Conservation (phyloP, 2,329 filamentous ascomycete species). For the Monilinia fructicola region DNA sequence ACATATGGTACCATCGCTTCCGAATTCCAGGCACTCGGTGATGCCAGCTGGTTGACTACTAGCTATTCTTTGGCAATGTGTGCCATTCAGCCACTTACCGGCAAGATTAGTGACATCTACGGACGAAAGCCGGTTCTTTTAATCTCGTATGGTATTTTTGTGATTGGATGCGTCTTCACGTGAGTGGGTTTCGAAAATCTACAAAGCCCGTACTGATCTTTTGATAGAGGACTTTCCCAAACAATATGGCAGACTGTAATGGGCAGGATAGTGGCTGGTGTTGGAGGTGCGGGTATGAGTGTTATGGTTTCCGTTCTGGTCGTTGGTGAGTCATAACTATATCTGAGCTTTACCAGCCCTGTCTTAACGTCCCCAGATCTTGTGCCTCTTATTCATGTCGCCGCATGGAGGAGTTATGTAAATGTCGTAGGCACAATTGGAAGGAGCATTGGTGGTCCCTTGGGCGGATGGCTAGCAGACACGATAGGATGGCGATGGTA, state of each 20-base stretch:
- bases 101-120: conserved; percentile 69
- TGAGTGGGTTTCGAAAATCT: background rate
- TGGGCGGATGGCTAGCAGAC: conserved; percentile 72
- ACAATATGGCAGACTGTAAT: conserved; percentile 65
- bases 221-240: conserved; percentile 60
- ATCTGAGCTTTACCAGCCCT: background rate
- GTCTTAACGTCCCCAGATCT: conserved; percentile 1
- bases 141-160: conserved; percentile 64
- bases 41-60: conserved; percentile 56
- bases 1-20: conserved; percentile 63
- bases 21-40: conserved; percentile 56
- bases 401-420: conserved; percentile 67
- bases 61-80: conserved; percentile 73
- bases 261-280: conserved; percentile 53
- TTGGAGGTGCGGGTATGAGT: conserved; percentile 70
- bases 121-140: conserved; percentile 66
- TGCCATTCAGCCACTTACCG: conserved; percentile 73
- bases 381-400: conserved; percentile 46
- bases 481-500: conserved; percentile 74
- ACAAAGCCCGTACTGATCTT: background rate
- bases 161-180: conserved; percentile 53
- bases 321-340: conserved; percentile 15
- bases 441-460: conserved; percentile 65
- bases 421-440: conserved; percentile 72
- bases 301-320: conserved; percentile 23